phyloP scores from a whole-genome alignment of 495 filamentous ascomycete genomes.

The Choiromyces venosus region DNA sequence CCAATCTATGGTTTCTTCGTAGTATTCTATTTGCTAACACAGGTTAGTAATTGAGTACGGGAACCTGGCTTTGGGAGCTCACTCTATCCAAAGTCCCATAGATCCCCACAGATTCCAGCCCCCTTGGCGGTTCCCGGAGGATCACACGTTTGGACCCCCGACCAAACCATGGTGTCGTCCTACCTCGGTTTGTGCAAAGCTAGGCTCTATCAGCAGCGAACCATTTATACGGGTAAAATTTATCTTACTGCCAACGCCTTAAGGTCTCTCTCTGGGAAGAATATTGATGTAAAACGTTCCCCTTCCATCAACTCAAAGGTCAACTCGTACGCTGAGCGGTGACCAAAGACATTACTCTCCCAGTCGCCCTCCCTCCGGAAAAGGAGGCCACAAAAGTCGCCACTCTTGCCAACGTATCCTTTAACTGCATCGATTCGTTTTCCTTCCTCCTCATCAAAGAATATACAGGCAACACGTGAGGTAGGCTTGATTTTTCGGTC shows the following conservation, averaged over 20 bases:
- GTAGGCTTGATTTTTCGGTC: slow-evolving; percentile 11
- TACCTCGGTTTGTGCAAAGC: slow-evolving; percentile 36
- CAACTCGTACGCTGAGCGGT: slow-evolving; percentile 36
- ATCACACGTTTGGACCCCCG: slow-evolving; percentile 1
- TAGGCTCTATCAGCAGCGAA: slow-evolving; percentile 22
- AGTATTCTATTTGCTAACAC: not conserved
- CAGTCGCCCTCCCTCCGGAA: slow-evolving; percentile 35
- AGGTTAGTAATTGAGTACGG: not conserved
- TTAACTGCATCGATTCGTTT: slow-evolving; percentile 36
- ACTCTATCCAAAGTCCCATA: slow-evolving; percentile 34
- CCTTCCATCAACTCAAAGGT: slow-evolving; percentile 31
- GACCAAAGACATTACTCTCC: slow-evolving; percentile 34
- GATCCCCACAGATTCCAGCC: slow-evolving; percentile 30
- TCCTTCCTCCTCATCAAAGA: slow-evolving; percentile 28
- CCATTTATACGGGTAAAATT: not conserved
- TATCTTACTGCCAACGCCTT: slow-evolving; percentile 34
- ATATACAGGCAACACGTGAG: slow-evolving; percentile 30
- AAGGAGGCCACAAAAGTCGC: slow-evolving; percentile 36
- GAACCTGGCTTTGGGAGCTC: not conserved
- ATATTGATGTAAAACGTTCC: slow-evolving; percentile 36
- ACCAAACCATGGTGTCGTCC: slow-evolving; percentile 41
- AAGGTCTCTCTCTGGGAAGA: slow-evolving; percentile 21
- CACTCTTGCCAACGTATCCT: slow-evolving; percentile 35
- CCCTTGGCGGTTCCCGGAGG: slow-evolving; percentile 4
- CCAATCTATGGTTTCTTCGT: slow-evolving; percentile 13